These are phyloP conservation scores for Rhodotorula sp. DNA, from an alignment of 1,284 basidiomycete genomes.

Conservation along the genomic window DNA sequence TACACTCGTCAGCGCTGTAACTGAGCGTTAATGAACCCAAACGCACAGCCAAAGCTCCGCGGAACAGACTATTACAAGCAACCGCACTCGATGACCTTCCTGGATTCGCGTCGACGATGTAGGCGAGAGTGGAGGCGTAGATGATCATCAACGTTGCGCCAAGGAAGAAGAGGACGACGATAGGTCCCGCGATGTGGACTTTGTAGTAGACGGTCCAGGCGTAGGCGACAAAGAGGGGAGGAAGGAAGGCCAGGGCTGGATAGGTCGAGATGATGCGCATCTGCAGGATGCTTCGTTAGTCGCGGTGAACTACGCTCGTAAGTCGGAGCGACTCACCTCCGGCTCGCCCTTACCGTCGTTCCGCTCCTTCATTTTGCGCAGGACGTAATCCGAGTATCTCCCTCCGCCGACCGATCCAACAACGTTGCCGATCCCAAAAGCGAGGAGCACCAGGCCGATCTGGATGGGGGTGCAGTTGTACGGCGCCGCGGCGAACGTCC, in stretches of 20 bases:
- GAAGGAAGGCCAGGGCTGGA: conserved; percentile 38
- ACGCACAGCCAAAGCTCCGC: conserved; percentile 52
- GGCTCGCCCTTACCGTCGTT: conserved; percentile 62
- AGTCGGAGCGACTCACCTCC: conserved; percentile 5
- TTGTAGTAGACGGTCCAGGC: conserved; percentile 71
- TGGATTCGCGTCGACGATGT: conserved; percentile 69
- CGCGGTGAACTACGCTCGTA: too few species aligned
- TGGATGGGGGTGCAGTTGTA: conserved; percentile 70
- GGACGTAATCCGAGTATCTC: conserved; percentile 67
- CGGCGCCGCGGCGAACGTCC: conserved; percentile 53
- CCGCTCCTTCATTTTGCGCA: conserved; percentile 58
- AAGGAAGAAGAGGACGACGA: conserved; percentile 37
- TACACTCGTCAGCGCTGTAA: neutral
- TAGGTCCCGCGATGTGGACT: conserved; percentile 43
- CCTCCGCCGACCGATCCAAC: conserved; percentile 71
- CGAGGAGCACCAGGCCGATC: conserved; percentile 70
- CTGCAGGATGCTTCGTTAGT: neutral
- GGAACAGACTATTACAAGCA: conserved; percentile 65
- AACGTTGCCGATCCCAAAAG: conserved; percentile 64
- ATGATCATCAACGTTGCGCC: conserved; percentile 57
- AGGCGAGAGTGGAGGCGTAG: conserved; percentile 63
- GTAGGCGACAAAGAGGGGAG: conserved; percentile 61
- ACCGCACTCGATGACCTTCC: conserved; percentile 69
- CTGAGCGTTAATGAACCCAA: neutral
- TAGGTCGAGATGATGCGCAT: conserved; percentile 44